Evolutionary conservation across 768 basidiomycete genomes (phyloP), one percentile per base, ranked within the genome.

Genomic region (Termitomyces sp.): DNA sequence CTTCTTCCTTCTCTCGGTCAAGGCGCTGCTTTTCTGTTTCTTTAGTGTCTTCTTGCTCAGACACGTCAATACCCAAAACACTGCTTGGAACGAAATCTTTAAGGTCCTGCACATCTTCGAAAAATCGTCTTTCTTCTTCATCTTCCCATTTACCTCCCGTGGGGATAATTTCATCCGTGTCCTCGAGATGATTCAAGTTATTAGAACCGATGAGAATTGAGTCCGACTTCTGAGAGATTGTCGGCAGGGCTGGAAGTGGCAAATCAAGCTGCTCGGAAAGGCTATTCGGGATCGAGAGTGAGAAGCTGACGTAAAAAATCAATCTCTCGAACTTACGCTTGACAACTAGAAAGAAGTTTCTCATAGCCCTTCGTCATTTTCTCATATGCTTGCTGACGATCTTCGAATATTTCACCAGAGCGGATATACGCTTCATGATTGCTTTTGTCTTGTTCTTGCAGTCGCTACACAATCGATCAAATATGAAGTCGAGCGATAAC

Each of bases 371-470:
- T 94, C 39, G 94, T 94, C 91, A 98, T 97, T 74, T 93, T 94
- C 76, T 99, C 97, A 68, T 99, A 99, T 10, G 91, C 94, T 70
- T 98, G 95, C 69, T 98, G 96, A 34, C 97, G 84, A 69, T 99
- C 97, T 67, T 99, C 97, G 63, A 99, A 99, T 60, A 99, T 98
- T 72, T 99, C 96, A 27, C 97, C 97, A 3, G 95, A 98, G 32
- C 95, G 92, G 62, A 99, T 98, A 68, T 99, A 99, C 56, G 97
- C 97, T 76, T 99, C 97, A 67, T 98, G 96, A 65, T 99, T 99
- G 50, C 89, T 81, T 60, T 88, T 87, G 70, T 98, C 97, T 73
- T 97, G 95, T 61, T 97, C 94, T 86, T 98, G 94, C 45, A 99
- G 78, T 47, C 89, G 86, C 96, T 98, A 65, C 28, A 52, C 55